These are phyloP conservation scores for Pterocarpus macrocarpus DNA, from an alignment of 306 rosid species.

Conservation along the genomic window DNA sequence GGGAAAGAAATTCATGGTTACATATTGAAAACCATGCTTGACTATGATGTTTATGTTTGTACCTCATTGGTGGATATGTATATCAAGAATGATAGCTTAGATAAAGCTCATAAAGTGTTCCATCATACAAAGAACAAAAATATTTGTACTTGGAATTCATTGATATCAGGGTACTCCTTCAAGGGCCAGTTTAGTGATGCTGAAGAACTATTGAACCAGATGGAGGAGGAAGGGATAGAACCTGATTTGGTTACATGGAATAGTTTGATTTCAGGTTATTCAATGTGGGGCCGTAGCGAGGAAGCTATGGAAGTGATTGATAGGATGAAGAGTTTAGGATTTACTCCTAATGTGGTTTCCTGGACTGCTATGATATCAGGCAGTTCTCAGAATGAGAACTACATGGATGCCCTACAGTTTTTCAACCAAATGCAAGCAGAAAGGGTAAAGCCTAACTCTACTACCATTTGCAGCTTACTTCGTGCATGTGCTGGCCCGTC, in stretches of 20 bases:
- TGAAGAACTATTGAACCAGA: slow-evolving; percentile 54
- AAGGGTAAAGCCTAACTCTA: slow-evolving; percentile 63
- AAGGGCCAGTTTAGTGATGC: slow-evolving; percentile 65
- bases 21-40: slow-evolving; percentile 61
- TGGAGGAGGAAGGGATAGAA: slow-evolving; percentile 59
- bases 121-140: slow-evolving; percentile 62
- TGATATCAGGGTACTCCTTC: slow-evolving; percentile 74
- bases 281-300: slow-evolving; percentile 58
- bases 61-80: slow-evolving; percentile 78
- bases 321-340: slow-evolving; percentile 62
- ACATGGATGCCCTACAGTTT: slow-evolving; percentile 54
- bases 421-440: slow-evolving; percentile 72
- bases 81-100: slow-evolving; percentile 64
- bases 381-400: slow-evolving; percentile 62
- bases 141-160: slow-evolving; percentile 70
- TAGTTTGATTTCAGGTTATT: slow-evolving; percentile 70
- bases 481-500: slow-evolving; percentile 70
- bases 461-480: slow-evolving; percentile 68
- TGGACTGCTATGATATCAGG: slow-evolving; percentile 87
- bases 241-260: slow-evolving; percentile 84
- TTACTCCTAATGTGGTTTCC: slow-evolving; percentile 70
- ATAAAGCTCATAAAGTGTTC: slow-evolving; percentile 60
- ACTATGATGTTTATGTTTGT: slow-evolving; percentile 66
- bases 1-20: slow-evolving; percentile 77
- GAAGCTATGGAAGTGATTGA: slow-evolving; percentile 64